Base-by-base conservation (phyloP, 1,284 basidiomycete species). In the Somion occarium region DNA sequence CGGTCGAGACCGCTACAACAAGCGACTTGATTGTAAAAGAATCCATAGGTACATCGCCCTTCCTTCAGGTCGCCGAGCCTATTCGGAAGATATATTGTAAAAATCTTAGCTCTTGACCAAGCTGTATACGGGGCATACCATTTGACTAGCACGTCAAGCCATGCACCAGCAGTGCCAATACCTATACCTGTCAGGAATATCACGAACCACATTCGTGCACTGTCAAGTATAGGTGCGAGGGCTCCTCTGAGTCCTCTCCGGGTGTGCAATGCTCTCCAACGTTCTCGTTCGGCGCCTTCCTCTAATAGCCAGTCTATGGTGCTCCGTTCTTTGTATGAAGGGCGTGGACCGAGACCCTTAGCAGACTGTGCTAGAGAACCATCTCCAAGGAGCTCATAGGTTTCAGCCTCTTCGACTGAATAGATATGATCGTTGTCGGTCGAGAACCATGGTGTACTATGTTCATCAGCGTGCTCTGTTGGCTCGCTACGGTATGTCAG, bases 1-100 rank as follows among this genome's bases (percentile, higher is more conserved):
- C 87, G 74, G 61, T 85, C 82, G 37, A 88, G 63, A n/a, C 85
- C 85, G 54, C 78, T 81, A 66, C 87, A 90, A 59, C 88, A 91
- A 15, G 81, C 71, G 26, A 82, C 79, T 61, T 83, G 79, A 57
- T 86, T 88, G 66, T 88, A 86, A 67, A 87, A 83, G 69, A 89
- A 82, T 3, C 82, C 83, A 57, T 83, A 82, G 11, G 75, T 68
- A 60, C 88, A 91, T 15, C 79, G 74, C 12, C 88, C 88, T 64
- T 84, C 80, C 15, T 84, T 73, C 30, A 91, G 63, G 60, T 90
- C 87, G 39, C 78, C 79, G 50, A 91, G 67, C 83, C 84, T 85
- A 51, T 20, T 2, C 19, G 9, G 30, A 47, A 26, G 20, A 18
- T 25, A 44, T 19, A n/a, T 11, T 47, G 24, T 22, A n/a, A 26